phyloP scores from a whole-genome alignment of 257 asterid species.

The Solanum okadae region DNA sequence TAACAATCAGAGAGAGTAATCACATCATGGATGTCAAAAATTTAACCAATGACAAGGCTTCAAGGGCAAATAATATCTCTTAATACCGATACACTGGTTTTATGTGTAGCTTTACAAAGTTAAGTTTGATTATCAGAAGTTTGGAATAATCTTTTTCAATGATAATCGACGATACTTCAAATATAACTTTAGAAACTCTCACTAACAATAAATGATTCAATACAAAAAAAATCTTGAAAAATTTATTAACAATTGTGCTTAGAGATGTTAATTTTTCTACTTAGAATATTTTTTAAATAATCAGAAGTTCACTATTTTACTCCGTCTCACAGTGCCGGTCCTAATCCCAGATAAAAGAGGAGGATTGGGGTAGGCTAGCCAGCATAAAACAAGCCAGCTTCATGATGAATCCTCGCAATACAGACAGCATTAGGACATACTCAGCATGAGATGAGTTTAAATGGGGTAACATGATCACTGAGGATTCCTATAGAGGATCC shows the following conservation, averaged over 20 bases:
- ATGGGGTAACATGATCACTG: neutral
- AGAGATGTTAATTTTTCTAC: neutral
- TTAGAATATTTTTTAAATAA: neutral
- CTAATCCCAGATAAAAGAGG: neutral
- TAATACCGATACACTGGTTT: neutral
- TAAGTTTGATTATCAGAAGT: neutral
- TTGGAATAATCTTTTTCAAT: neutral
- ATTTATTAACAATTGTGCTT: neutral
- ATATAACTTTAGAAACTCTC: neutral
- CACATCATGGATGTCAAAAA: neutral
- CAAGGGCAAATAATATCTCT: neutral
- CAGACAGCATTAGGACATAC: neutral
- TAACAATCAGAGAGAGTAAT: neutral
- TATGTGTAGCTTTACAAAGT: neutral
- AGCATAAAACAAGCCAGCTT: neutral
- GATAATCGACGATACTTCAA: neutral
- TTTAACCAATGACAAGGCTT: neutral
- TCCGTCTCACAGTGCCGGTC: neutral
- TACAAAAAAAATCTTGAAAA: neutral
- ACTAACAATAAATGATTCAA: neutral
- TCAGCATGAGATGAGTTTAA: neutral
- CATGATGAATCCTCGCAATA: neutral
- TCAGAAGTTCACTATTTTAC: neutral
- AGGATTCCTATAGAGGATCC: neutral
- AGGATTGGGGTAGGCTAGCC: neutral